Evolutionary conservation across 163 green algal genomes (phyloP).

Genomic region (Scenedesmus sp.): DNA sequence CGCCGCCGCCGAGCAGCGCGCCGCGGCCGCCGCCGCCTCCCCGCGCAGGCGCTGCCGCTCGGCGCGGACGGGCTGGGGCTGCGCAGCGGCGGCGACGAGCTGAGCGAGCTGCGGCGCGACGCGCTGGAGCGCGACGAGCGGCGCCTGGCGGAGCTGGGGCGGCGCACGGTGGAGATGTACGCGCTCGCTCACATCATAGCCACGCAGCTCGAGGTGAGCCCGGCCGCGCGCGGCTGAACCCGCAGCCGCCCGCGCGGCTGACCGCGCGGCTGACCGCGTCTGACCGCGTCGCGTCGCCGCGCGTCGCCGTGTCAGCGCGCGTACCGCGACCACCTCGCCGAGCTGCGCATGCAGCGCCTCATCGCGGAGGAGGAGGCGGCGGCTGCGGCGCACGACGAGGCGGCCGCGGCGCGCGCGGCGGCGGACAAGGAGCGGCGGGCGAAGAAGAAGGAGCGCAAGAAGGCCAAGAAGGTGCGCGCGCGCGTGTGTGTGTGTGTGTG

Average conservation of each 20-base stretch:
- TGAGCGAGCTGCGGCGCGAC: slow-evolving; percentile 72
- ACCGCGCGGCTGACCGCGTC: too few relatives aligned
- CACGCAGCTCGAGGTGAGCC: slow-evolving; percentile 70
- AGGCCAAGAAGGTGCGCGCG: slow-evolving; percentile 30
- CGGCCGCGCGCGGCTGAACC: too few relatives aligned
- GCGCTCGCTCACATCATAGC: slow-evolving; percentile 87
- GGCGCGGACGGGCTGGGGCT: slow-evolving; percentile 57
- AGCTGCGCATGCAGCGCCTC: slow-evolving; percentile 90
- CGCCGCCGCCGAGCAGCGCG: too few relatives aligned
- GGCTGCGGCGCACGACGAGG: slow-evolving; percentile 56
- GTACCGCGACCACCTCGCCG: slow-evolving; percentile 84
- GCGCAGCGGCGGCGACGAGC: slow-evolving; percentile 60
- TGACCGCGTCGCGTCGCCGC: too few relatives aligned
- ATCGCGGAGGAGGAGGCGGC: slow-evolving; percentile 93
- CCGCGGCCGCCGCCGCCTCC: background rate
- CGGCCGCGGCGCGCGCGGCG: slow-evolving; percentile 35
- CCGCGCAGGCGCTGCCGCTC: slow-evolving; percentile 19
- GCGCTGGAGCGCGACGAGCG: slow-evolving; percentile 90
- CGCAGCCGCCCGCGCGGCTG: too few relatives aligned
- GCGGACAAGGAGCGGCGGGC: slow-evolving; percentile 47
- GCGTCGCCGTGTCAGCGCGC: slow-evolving; percentile 71
- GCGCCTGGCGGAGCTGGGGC: slow-evolving; percentile 90
- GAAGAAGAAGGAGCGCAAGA: slow-evolving; percentile 58
- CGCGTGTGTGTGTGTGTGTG: background rate
- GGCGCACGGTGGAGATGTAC: slow-evolving; percentile 92